Base-by-base conservation (phyloP, 768 basidiomycete genomes). In the Serendipita sp. region DNA sequence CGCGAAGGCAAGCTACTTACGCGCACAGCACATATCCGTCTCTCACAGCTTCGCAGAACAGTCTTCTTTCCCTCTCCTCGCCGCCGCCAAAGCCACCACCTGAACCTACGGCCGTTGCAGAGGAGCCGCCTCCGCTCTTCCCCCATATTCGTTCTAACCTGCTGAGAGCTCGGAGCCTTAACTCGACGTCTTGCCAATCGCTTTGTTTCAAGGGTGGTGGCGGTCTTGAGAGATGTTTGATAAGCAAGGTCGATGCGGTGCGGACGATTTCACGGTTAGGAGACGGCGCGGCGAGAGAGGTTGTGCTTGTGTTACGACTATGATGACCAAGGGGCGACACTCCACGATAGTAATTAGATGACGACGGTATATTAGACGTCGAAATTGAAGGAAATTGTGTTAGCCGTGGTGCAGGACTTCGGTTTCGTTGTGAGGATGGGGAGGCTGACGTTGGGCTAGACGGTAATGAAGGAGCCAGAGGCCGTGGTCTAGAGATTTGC, bases 1-100 rank as follows among this genome's bases (percentile, higher is more conserved):
- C 66, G 29, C 6, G n/a, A 62, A 62, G 68, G 18, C 65, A 46
- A 44, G 62, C 67, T 40, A 84, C 91, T 76, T 70, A 94, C 92
- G 89, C 85, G 83, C 92, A 93, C 27, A 95, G 79, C 23, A 94
- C 81, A 72, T 84, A 87, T 0, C 92, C 92, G 75, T 95, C 92
- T 69, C 83, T 75, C 64, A 94, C 71, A 0, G 87, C 83, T 63
- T 92, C 88, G 37, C 78, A 76, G 69, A 93, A 95, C 36, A 82
- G 72, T 63, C 77, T 79, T 67, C 86, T 76, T 73, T 93, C 88
- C 69, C 84, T 78, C 67, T 91, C 89, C 73, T 88, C 89, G 40
- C 84, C 85, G 18, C 70, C 63, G n/a, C 72, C 70, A 23, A 70
- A 69, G 16, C 72, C 72, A 58, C 67, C 50, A 6, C 69, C 64